Conservation (phyloP, 2,329 filamentous ascomycete species). For the Delphinella strobiligena region DNA sequence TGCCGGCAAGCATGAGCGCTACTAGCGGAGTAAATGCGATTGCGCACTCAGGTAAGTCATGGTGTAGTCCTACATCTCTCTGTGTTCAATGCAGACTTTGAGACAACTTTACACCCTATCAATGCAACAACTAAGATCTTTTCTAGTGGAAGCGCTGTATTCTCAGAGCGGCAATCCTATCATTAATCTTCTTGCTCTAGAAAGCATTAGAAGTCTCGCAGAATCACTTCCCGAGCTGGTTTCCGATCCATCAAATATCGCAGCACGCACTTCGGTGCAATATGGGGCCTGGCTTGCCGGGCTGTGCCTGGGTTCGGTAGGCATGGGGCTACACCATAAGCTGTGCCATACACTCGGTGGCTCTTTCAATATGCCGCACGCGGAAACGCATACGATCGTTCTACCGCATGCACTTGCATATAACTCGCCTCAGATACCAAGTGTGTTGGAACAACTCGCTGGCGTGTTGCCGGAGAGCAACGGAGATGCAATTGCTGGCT, state of each 20-base stretch:
- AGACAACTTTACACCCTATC: too few species aligned
- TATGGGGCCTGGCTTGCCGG: constrained; percentile 57
- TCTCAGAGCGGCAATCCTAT: constrained; percentile 50
- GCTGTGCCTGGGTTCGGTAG: constrained; percentile 45
- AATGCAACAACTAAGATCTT: too few species aligned
- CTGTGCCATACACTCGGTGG: constrained; percentile 55
- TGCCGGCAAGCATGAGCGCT: constrained; percentile 41
- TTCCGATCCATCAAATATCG: constrained; percentile 29
- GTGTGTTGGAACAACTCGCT: constrained; percentile 41
- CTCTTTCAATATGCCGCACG: constrained; percentile 51
- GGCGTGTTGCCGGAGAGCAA: constrained; percentile 43
- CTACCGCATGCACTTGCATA: constrained; percentile 53
- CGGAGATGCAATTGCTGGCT: constrained; percentile 44
- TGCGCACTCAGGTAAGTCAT: constrained; percentile 43
- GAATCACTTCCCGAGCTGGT: constrained; percentile 42
- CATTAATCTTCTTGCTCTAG: constrained; percentile 44
- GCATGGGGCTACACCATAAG: constrained; percentile 57
- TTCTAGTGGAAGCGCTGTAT: constrained; percentile 54
- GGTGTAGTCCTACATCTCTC: too few species aligned
- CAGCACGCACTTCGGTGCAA: constrained; percentile 41
- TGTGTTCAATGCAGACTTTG: too few species aligned
- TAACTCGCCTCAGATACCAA: constrained; percentile 44
- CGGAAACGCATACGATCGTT: constrained; percentile 52
- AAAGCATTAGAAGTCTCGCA: constrained; percentile 44
- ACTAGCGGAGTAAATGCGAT: constrained; percentile 55